A percentile compares a stretch with the other conserved stretches of the same genome.
phyloP scores from a whole-genome alignment of 768 basidiomycete genomes.

The Suillus variegatus region DNA sequence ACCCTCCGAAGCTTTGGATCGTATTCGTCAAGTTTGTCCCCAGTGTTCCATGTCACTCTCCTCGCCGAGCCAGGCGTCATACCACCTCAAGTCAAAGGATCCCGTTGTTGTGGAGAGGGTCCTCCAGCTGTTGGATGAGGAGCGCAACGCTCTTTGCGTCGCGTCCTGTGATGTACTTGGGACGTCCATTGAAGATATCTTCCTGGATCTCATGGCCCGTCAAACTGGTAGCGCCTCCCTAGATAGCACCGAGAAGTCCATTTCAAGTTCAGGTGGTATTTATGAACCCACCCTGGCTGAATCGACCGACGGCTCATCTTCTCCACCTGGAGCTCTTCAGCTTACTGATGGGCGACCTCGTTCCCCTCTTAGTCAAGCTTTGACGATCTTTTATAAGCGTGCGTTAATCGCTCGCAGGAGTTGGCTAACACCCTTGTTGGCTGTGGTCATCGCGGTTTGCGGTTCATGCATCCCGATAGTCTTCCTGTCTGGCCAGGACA shows the following conservation, averaged over 20 bases:
- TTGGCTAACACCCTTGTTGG: constrained; percentile 66
- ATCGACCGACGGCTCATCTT: constrained; percentile 1
- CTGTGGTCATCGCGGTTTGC: constrained; percentile 54
- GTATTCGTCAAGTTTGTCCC: constrained; percentile 48
- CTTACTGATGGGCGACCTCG: constrained; percentile 54
- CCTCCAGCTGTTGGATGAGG: constrained; percentile 53
- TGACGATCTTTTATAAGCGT: constrained; percentile 77
- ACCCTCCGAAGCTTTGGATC: constrained; percentile 37
- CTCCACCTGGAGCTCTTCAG: constrained; percentile 29
- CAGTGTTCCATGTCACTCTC: constrained; percentile 41
- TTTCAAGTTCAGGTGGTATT: constrained; percentile 11
- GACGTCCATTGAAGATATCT: constrained; percentile 81
- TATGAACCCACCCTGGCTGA: constrained; percentile 7
- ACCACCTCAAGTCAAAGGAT: constrained; percentile 66
- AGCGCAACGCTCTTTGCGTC: constrained; percentile 40
- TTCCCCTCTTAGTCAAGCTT: constrained; percentile 62
- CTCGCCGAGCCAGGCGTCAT: constrained; percentile 47
- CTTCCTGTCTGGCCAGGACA: constrained; percentile 53
- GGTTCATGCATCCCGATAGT: constrained; percentile 69
- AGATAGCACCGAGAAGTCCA: constrained; percentile 31
- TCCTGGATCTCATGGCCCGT: constrained; percentile 67
- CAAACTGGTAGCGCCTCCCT: constrained; percentile 12
- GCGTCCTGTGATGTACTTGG: constrained; percentile 66
- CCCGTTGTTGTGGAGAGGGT: constrained; percentile 52
- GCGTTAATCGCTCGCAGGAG: constrained; percentile 60